phyloP scores from a whole-genome alignment of 164 flowering plant species.

The Dillenia turbinata region DNA sequence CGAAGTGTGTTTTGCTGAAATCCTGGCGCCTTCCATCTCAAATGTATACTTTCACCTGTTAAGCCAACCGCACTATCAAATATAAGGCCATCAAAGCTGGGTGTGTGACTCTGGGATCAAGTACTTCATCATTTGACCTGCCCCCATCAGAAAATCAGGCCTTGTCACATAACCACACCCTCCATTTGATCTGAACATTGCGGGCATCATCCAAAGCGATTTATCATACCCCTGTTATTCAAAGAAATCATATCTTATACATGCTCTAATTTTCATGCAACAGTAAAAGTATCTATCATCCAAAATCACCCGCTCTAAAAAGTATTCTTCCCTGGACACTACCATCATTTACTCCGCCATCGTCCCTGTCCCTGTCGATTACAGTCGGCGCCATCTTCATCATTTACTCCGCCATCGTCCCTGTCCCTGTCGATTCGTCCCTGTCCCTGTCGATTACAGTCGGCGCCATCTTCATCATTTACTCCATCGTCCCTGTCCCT shows the following conservation, averaged over 20 bases:
- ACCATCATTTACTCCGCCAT: no score
- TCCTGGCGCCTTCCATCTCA: conserved; percentile 73
- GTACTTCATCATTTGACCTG: conserved; percentile 31
- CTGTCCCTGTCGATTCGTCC: no score
- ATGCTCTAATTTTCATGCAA: no score
- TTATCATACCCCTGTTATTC: conserved; percentile 55
- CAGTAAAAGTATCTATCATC: no score
- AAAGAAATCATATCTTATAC: conserved; percentile 1
- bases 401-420: no score
- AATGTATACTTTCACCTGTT: conserved; percentile 57
- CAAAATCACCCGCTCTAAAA: no score
- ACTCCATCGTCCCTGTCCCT: no score
- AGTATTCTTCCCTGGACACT: no score
- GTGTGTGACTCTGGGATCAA: conserved; percentile 33
- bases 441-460: no score
- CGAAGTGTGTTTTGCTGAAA: conserved; percentile 63
- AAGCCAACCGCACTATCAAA: neutral
- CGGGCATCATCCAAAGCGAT: conserved; percentile 71
- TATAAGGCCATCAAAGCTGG: conserved; percentile 14
- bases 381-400: no score
- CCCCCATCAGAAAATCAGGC: conserved; percentile 43
- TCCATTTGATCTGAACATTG: conserved; percentile 72
- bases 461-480: no score
- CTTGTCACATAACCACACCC: conserved; percentile 71
- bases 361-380: no score